Evolutionary conservation across 768 basidiomycete genomes (phyloP), one percentile per base, ranked within the genome.

Genomic region (Boletus rubropictus): DNA sequence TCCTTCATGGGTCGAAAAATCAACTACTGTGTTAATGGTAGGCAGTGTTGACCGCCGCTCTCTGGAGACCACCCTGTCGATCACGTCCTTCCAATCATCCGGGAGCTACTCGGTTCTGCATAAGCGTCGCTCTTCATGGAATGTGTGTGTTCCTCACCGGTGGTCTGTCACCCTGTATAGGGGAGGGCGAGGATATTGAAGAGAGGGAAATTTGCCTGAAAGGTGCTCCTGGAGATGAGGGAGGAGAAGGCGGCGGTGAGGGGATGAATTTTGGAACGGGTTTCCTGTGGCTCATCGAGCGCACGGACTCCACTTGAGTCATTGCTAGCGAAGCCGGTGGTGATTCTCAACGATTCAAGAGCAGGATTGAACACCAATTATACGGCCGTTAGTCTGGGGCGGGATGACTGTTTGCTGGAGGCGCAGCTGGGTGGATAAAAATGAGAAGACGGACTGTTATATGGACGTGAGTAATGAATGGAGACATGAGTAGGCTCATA

Each of bases 181-280:
- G 53, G n/a, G 60, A 42, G 32, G 52, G 39, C 2, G 54, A 56
- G 1, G 66, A 56, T 40, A 64, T 24, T 7, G 51, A 62, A 7
- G 62, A 55, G 28, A 64, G 55, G 5, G 65, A 66, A 9, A 66
- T 60, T 41, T 63, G 64, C 45, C 60, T 63, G 22, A 68, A 63
- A 18, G 66, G 65, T 22, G 62, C 59, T 5, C 63, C 63, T 37
- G 65, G 65, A 14, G 65, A 69, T 31, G 67, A 65, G 3, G 62
- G 68, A 17, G 63, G 60, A 8, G 62, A 63, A 29, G 74, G 65
- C 39, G 80, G 77, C 5, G 83, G 79, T 11, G 84, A 82, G 28
- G 84, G 84, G 36, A 83, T 71, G 64, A 79, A 85, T 43, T 67
- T 65, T 3, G 85, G 85, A 33, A 78, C 83, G 27, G 85, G 85